Evolutionary conservation across 306 rosid genomes (phyloP), one percentile per base, ranked within the genome.

Genomic region (Quercus ilex): DNA sequence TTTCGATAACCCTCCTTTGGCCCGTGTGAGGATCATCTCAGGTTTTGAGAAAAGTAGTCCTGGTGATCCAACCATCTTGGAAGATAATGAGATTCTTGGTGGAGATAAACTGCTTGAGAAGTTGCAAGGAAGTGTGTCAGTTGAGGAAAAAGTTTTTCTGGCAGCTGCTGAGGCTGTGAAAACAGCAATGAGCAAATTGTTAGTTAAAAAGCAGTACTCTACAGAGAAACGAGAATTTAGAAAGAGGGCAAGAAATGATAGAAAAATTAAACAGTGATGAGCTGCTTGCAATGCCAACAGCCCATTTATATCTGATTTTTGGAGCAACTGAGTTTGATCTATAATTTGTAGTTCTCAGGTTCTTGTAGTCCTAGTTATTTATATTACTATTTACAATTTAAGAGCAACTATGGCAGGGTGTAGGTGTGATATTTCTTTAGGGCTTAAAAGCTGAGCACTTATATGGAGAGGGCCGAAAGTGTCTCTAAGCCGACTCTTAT

Each of bases 191-290:
- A 82, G 92, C 86, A 90, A 89, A 79, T 83, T 95, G 81, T 82
- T 93, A 52, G 90, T 89, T 25, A 95, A 95, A 84, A 95, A 93
- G 86, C 98, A 91, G 35, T 93, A 91, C 92, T 81, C 96, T 20
- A 41, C 80, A 3, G 98, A 91, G 80, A 90, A 83, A 55, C 88
- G 97, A 69, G 98, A 93, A 69, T 88, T 76, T 83, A 88, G 90
- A 80, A 93, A 95, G 94, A 90, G 91, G 86, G 81, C 88, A 57
- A 90, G 99, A 86, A 95, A 95, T 87, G 98, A 95, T 72, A 90
- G 87, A 87, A 95, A 93, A 85, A 76, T 51, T 18, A 90, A 89
- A 74, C 77, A 64, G 30, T 89, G 87, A 78, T 21, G 56, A 20
- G 77, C 73, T 73, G 67, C 57, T 74, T 20, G 28, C 77, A 60